Evolutionary conservation across 2,329 filamentous ascomycete genomes (phyloP).

Genomic region (Fusarium verticillioides): DNA sequence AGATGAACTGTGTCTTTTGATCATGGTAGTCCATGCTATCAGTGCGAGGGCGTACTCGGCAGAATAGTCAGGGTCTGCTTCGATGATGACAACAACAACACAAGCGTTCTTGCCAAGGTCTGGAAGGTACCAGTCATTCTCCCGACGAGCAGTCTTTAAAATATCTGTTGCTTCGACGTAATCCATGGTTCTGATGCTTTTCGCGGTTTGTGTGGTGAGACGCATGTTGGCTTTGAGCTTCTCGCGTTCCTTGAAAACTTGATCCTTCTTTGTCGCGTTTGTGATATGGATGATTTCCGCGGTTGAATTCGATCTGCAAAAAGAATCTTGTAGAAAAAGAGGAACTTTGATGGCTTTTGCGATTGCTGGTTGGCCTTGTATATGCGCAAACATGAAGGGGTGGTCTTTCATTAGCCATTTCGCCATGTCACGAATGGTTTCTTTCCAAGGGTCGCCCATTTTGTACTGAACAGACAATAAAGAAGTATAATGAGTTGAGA

Average conservation of each 20-base stretch:
- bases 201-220: neutral
- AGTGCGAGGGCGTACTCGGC: neutral
- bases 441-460: neutral
- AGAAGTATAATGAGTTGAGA: neutral
- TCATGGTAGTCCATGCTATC: neutral
- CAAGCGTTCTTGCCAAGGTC: neutral
- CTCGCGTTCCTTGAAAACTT: neutral
- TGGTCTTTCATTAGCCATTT: neutral
- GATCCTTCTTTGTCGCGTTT: neutral
- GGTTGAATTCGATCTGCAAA: neutral
- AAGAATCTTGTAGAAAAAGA: neutral
- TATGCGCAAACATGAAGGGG: neutral
- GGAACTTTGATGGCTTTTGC: neutral
- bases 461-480: neutral
- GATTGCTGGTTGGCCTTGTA: neutral
- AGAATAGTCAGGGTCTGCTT: neutral
- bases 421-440: neutral
- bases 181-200: neutral
- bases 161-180: neutral
- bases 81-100: neutral
- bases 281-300: neutral
- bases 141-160: neutral
- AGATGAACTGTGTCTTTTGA: neutral
- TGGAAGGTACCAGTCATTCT: neutral
- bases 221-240: neutral